phyloP scores from a whole-genome alignment of 179 eudicot genomes.

The Carnegiea gigantea region DNA sequence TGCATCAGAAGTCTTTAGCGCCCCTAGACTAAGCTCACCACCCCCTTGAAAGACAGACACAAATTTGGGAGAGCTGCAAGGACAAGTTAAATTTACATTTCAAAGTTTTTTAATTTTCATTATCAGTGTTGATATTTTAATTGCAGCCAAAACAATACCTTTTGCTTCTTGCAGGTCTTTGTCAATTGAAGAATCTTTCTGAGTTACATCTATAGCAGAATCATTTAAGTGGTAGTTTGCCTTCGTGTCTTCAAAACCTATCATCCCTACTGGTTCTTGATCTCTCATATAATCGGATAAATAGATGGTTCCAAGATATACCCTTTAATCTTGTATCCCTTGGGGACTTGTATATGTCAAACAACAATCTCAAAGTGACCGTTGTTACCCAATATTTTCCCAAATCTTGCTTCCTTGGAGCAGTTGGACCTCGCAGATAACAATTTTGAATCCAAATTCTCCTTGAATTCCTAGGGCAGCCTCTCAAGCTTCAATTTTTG shows the following conservation, averaged over 20 bases:
- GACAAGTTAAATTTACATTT: too few relatives aligned
- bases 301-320: not conserved
- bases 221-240: not conserved
- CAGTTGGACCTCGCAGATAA: slow-evolving; percentile 7
- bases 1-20: too few relatives aligned
- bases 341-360: not conserved
- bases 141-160: not conserved
- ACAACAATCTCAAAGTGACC: not conserved
- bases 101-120: too few relatives aligned
- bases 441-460: slow-evolving; percentile 9
- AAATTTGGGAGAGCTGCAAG: too few relatives aligned
- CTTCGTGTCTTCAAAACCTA: not conserved
- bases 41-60: too few relatives aligned
- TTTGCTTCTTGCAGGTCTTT: not conserved
- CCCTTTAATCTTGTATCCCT: not conserved
- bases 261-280: not conserved
- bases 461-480: slow-evolving; percentile 13
- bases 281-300: not conserved
- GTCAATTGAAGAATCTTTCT: not conserved
- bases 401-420: slow-evolving; percentile 3
- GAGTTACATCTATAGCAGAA: not conserved
- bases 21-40: too few relatives aligned
- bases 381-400: not conserved
- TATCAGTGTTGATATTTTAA: not conserved
- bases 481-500: slow-evolving; percentile 12